Evolutionary conservation across 148 eudicot species (phyloP).

Genomic region (Cornus controversa): DNA sequence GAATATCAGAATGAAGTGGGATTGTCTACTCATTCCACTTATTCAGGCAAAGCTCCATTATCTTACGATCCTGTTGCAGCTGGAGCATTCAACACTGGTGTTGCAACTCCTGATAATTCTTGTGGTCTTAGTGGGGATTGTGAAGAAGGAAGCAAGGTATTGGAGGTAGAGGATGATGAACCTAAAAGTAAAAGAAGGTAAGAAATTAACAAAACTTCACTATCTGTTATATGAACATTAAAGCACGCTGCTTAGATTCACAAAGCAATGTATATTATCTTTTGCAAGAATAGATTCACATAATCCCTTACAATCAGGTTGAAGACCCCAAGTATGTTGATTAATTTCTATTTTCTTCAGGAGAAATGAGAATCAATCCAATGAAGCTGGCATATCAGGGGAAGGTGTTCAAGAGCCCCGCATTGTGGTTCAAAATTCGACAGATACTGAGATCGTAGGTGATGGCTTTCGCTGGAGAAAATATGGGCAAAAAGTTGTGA

Average conservation of each 20-base stretch:
- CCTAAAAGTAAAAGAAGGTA: constrained; percentile 75
- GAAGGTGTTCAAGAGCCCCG: constrained; percentile 42
- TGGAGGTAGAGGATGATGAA: constrained; percentile 40
- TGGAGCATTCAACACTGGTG: constrained; percentile 20
- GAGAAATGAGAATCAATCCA: constrained; percentile 38
- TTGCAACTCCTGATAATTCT: constrained; percentile 27
- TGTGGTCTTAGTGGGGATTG: constrained; percentile 39
- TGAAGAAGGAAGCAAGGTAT: constrained; percentile 35
- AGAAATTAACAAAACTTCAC: constrained; percentile 1
- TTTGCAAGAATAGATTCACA: neutral
- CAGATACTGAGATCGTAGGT: constrained; percentile 55
- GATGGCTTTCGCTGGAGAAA: constrained; percentile 99
- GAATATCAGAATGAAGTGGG: constrained; percentile 30
- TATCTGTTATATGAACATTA: neutral
- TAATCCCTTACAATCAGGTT: neutral
- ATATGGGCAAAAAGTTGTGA: constrained; percentile 96
- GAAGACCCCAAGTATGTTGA: neutral
- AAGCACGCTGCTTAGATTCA: neutral
- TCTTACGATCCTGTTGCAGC: constrained; percentile 24
- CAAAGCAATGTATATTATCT: neutral
- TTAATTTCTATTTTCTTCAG: constrained; percentile 30
- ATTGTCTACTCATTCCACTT: constrained; percentile 16
- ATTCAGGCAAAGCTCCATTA: constrained; percentile 21
- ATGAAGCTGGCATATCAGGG: constrained; percentile 35
- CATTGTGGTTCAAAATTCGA: constrained; percentile 39